A percentile compares a stretch with the other conserved stretches of the same genome.
Evolutionary conservation across 2,329 filamentous ascomycete genomes (phyloP).

Genomic region (Xylaria sp.): DNA sequence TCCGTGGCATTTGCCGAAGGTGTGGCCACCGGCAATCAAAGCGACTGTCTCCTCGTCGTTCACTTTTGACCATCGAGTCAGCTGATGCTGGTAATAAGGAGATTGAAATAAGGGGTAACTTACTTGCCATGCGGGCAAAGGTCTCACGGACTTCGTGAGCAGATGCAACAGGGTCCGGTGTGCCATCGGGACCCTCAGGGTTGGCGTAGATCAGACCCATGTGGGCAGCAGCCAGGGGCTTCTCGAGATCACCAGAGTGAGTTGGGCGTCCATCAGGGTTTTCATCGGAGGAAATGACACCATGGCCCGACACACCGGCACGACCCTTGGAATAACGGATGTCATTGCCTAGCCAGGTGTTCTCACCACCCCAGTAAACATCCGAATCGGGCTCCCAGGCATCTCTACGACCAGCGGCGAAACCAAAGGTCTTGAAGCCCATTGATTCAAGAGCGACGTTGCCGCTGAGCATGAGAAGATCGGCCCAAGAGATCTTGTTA

Average conservation of each 20-base stretch:
- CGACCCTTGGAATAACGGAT: conserved; percentile 57
- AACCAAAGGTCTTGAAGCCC: conserved; percentile 69
- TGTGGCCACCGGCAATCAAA: conserved; percentile 71
- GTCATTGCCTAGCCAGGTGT: conserved; percentile 69
- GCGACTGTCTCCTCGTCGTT: conserved; percentile 77
- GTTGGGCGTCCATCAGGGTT: conserved; percentile 38
- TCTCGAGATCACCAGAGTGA: conserved; percentile 60
- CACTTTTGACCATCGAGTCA: conserved; percentile 37
- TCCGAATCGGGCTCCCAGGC: conserved; percentile 72
- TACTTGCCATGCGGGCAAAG: conserved; percentile 68
- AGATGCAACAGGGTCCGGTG: conserved; percentile 63
- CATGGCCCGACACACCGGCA: conserved; percentile 37
- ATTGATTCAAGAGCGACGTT: conserved; percentile 74
- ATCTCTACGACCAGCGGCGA: conserved; percentile 66
- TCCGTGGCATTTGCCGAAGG: conserved; percentile 77
- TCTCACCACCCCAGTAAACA: conserved; percentile 72
- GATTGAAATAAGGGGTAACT: background rate
- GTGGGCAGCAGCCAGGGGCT: conserved; percentile 61
- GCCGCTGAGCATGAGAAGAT: conserved; percentile 64
- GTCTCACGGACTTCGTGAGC: conserved; percentile 68
- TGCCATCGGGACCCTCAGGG: conserved; percentile 69
- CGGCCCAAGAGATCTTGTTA: conserved; percentile 76
- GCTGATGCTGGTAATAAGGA: background rate
- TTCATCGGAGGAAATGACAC: conserved; percentile 33
- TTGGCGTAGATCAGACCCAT: conserved; percentile 82